phyloP scores from a whole-genome alignment of 441 rosid genomes.

The Arabidopsis lyrata region DNA sequence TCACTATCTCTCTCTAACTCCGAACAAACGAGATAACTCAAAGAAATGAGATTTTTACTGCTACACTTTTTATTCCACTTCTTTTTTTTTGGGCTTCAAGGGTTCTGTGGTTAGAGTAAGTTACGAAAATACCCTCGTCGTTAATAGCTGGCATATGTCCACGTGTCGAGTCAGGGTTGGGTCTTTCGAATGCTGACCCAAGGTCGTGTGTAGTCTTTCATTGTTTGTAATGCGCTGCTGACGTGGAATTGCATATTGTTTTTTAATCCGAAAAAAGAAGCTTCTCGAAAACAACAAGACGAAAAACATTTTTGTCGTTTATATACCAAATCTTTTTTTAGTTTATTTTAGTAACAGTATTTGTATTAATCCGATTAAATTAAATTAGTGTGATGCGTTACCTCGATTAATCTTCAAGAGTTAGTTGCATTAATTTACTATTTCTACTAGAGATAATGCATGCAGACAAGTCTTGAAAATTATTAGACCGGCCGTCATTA shows the following conservation, averaged over 20 bases:
- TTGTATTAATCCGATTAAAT: neutral
- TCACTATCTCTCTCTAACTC: constrained; percentile 30
- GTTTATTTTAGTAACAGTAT: neutral
- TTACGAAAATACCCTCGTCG: constrained; percentile 10
- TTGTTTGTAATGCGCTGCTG: constrained; percentile 32
- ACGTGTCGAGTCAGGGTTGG: constrained; percentile 42
- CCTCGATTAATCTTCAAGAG: neutral
- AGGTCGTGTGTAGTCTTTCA: constrained; percentile 34
- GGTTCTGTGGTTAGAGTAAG: neutral
- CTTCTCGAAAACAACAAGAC: constrained; percentile 39
- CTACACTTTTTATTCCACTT: constrained; percentile 36
- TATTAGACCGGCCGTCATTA: neutral
- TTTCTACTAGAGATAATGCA: constrained; percentile 8
- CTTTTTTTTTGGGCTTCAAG: neutral
- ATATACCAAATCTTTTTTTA: neutral
- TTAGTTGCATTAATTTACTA: neutral
- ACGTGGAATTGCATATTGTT: constrained; percentile 39
- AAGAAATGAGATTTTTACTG: constrained; percentile 25
- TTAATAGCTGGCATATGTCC: constrained; percentile 8
- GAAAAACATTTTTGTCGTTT: constrained; percentile 35
- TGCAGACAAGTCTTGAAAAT: neutral
- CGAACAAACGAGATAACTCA: constrained; percentile 26
- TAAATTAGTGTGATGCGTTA: neutral
- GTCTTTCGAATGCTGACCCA: constrained; percentile 29
- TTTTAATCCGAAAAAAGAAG: constrained; percentile 29